phyloP scores from a whole-genome alignment of 148 eudicot species.

The Amaranthus hypochondriacus region DNA sequence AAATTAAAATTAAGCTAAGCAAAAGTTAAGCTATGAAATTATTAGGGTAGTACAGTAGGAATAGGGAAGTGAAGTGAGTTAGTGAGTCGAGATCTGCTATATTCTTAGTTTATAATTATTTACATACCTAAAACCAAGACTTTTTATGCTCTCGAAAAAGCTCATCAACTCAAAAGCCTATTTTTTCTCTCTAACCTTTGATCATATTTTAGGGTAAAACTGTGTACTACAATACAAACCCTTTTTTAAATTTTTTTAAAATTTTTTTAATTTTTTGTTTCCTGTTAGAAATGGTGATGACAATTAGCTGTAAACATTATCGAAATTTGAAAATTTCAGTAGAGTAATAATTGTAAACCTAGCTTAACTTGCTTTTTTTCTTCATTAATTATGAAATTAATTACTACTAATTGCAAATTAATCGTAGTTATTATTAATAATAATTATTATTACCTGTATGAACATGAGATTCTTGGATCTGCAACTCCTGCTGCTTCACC shows the following conservation, averaged over 20 bases:
- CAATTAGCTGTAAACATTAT: not conserved
- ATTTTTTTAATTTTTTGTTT: not conserved
- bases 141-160: constrained; percentile 24
- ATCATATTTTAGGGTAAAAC: not conserved
- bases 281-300: not conserved
- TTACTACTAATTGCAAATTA: not conserved
- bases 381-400: not conserved
- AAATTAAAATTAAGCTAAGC: not conserved
- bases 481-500: not conserved
- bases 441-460: not conserved
- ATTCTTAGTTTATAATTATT: not conserved
- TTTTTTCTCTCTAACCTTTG: constrained; percentile 1
- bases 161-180: constrained; percentile 10
- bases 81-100: constrained; percentile 12
- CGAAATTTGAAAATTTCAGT: not conserved
- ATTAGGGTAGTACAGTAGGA: not conserved
- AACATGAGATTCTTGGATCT: constrained; percentile 14
- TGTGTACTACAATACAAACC: not conserved
- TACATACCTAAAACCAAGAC: constrained; percentile 14
- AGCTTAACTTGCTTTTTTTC: no score
- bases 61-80: not conserved
- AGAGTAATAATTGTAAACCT: no score
- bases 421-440: no score
- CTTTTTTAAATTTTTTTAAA: not conserved
- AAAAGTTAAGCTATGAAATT: no score